Evolutionary conservation across 176 grass and related monocot genomes (phyloP).

Genomic region (Zoysia pacifica): DNA sequence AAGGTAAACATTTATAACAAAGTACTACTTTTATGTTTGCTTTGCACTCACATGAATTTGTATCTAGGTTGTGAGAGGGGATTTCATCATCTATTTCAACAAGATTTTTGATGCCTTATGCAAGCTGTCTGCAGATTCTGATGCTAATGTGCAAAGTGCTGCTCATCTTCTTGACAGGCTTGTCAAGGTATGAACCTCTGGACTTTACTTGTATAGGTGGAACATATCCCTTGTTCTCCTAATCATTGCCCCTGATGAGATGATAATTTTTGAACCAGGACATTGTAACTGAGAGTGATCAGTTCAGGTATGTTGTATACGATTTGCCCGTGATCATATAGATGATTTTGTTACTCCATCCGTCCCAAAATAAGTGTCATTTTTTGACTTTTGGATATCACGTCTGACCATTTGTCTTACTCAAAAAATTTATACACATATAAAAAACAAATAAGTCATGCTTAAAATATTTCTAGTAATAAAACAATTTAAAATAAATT

Average conservation of each 20-base stretch:
- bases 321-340: neutral
- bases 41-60: slow-evolving; percentile 15
- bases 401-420: no score
- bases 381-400: no score
- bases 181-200: slow-evolving; percentile 67
- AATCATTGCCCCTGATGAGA: slow-evolving; percentile 41
- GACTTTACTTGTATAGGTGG: neutral
- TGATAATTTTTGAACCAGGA: slow-evolving; percentile 63
- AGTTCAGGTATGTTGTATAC: slow-evolving; percentile 73
- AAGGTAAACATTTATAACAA: slow-evolving; percentile 61
- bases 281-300: slow-evolving; percentile 99
- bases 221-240: slow-evolving; percentile 7
- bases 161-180: slow-evolving; percentile 99
- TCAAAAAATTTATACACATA: no score
- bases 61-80: slow-evolving; percentile 93
- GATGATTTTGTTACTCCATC: slow-evolving; percentile 7
- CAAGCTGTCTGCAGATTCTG: slow-evolving; percentile 94
- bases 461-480: no score
- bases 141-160: slow-evolving; percentile 97
- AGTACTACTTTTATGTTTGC: neutral
- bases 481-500: no score
- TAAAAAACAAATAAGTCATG: no score
- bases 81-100: slow-evolving; percentile 96
- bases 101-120: slow-evolving; percentile 96
- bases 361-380: no score